These are phyloP conservation scores for Craterostigma plantagineum DNA, from an alignment of 257 asterid genomes.

Conservation along the genomic window DNA sequence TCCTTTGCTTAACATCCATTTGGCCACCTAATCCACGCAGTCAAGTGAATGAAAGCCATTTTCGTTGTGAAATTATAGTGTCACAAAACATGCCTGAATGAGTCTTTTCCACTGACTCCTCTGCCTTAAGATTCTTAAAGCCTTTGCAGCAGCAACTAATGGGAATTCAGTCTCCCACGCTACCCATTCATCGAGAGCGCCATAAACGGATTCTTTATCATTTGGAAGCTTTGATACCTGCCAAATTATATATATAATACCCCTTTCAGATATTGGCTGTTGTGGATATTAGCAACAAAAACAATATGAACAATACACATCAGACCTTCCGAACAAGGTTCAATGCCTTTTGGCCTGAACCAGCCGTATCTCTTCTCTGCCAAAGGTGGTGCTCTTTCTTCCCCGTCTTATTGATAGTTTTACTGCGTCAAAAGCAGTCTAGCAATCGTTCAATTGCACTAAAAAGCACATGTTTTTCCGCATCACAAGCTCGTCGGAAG, in stretches of 20 bases:
- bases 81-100: constrained; percentile 40
- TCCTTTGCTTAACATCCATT: constrained; percentile 85
- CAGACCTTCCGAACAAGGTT: constrained; percentile 56
- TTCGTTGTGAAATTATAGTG: not conserved
- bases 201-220: constrained; percentile 73
- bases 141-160: constrained; percentile 83
- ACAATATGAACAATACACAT: not conserved
- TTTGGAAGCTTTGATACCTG: constrained; percentile 70
- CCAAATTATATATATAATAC: constrained; percentile 1
- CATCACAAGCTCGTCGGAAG: not conserved
- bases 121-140: constrained; percentile 51
- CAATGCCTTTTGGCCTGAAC: constrained; percentile 75
- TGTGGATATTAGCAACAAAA: not conserved
- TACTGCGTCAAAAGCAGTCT: constrained; percentile 11
- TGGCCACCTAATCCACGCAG: constrained; percentile 29
- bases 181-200: constrained; percentile 68
- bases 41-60: constrained; percentile 7
- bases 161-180: constrained; percentile 98
- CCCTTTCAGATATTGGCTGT: too few species aligned
- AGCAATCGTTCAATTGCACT: not conserved
- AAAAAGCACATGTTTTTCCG: not conserved
- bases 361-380: constrained; percentile 61
- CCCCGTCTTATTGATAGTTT: constrained; percentile 19
- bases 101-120: constrained; percentile 58
- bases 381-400: constrained; percentile 76